phyloP scores from a whole-genome alignment of 1,284 basidiomycete genomes.

The Leccinum brunneo-olivaceum region DNA sequence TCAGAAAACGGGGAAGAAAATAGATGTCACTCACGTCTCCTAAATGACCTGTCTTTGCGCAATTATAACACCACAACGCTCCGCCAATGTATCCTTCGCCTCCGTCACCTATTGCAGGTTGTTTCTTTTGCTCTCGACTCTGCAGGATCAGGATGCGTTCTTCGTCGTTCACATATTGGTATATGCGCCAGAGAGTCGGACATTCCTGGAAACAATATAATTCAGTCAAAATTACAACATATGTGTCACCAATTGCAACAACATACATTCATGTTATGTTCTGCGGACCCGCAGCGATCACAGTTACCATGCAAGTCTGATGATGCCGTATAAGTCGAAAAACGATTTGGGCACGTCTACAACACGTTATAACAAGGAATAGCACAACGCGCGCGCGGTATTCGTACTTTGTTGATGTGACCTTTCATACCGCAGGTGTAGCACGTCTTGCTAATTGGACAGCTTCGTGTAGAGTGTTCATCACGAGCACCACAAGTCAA shows the following conservation, averaged over 20 bases:
- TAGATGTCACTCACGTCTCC: slow-evolving; percentile 65
- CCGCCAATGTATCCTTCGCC: slow-evolving; percentile 69
- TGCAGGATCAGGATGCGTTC: slow-evolving; percentile 46
- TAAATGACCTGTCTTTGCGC: slow-evolving; percentile 72
- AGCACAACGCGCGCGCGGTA: not conserved
- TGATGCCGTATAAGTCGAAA: slow-evolving; percentile 26
- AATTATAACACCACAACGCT: slow-evolving; percentile 87
- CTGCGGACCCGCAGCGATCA: slow-evolving; percentile 65
- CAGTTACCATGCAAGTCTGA: slow-evolving; percentile 47
- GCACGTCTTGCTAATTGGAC: slow-evolving; percentile 81
- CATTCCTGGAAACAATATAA: slow-evolving; percentile 57
- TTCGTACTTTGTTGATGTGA: slow-evolving; percentile 64
- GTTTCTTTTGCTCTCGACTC: slow-evolving; percentile 43
- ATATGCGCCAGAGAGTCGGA: slow-evolving; percentile 83
- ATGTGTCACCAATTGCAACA: not conserved
- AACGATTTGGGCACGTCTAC: slow-evolving; percentile 74
- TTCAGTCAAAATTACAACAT: not conserved
- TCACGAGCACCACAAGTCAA: slow-evolving; percentile 82
- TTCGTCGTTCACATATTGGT: slow-evolving; percentile 63
- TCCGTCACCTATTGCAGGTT: slow-evolving; percentile 55
- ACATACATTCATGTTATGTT: slow-evolving; percentile 67
- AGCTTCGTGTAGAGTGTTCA: slow-evolving; percentile 77
- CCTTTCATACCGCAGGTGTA: slow-evolving; percentile 85
- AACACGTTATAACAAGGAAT: slow-evolving; percentile 5
- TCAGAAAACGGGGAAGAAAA: not conserved